Conservation (phyloP, 2,329 filamentous ascomycete species). For the Trichoderma sp. region DNA sequence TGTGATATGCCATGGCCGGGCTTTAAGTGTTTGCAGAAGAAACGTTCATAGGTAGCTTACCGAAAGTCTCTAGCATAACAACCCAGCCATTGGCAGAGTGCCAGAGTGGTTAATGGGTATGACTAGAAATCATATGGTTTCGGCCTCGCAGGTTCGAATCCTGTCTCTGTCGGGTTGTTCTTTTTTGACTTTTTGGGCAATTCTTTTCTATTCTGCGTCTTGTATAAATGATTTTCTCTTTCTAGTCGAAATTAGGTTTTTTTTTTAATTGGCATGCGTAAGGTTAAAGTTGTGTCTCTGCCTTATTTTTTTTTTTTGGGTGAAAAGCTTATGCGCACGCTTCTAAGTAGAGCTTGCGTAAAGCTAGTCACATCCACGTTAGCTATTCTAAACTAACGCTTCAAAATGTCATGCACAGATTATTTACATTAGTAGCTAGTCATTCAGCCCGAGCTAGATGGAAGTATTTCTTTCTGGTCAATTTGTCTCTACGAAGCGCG, state of each 20-base stretch:
- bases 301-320: neutral
- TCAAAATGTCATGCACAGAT: neutral
- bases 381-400: neutral
- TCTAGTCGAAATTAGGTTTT: too few relatives aligned
- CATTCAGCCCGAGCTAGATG: too few relatives aligned
- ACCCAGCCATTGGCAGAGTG: slow-evolving; percentile 6
- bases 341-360: too few relatives aligned
- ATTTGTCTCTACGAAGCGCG: too few relatives aligned
- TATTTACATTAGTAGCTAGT: too few relatives aligned
- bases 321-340: neutral
- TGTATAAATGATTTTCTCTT: neutral
- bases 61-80: neutral
- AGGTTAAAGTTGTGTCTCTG: too few relatives aligned
- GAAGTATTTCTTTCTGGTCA: too few relatives aligned
- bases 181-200: neutral
- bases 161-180: slow-evolving; percentile 16
- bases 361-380: neutral
- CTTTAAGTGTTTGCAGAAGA: neutral
- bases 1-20: too few relatives aligned
- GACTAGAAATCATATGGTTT: slow-evolving; percentile 20
- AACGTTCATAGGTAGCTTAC: neutral
- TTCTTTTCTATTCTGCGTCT: neutral
- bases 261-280: neutral
- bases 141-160: slow-evolving; percentile 20
- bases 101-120: slow-evolving; percentile 20